phyloP scores from a whole-genome alignment of 371 early-diverging fungal species.

The Mucor sp. region DNA sequence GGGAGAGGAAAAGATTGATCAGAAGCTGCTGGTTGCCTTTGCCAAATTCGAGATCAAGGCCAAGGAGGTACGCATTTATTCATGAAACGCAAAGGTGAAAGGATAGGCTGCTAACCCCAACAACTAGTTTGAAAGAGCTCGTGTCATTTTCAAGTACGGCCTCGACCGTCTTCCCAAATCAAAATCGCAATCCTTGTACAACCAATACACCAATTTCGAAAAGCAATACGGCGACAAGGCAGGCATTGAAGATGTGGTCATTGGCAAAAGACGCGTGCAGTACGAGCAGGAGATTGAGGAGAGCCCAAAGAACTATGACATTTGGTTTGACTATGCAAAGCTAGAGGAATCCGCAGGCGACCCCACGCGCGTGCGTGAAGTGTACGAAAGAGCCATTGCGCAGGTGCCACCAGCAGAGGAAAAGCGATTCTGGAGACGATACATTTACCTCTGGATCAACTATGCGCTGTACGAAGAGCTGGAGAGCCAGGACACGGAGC shows the following conservation, averaged over 20 bases:
- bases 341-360: conserved; percentile 87
- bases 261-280: conserved; percentile 83
- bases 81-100: background rate
- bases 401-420: conserved; percentile 85
- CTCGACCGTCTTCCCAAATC: conserved; percentile 84
- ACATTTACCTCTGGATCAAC: conserved; percentile 97
- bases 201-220: conserved; percentile 94
- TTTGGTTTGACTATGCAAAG: conserved; percentile 94
- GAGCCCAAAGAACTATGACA: conserved; percentile 90
- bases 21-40: conserved; percentile 90
- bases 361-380: conserved; percentile 78
- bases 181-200: conserved; percentile 84
- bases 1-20: conserved; percentile 89
- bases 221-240: conserved; percentile 91
- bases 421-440: conserved; percentile 95
- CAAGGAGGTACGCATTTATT: conserved; percentile 65
- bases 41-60: conserved; percentile 92
- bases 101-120: background rate
- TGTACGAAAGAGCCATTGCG: conserved; percentile 95
- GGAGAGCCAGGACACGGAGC: conserved; percentile 78
- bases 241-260: conserved; percentile 89
- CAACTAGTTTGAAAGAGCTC: conserved; percentile 81
- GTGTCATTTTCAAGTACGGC: conserved; percentile 95
- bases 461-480: conserved; percentile 96
- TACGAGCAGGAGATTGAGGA: conserved; percentile 85